A percentile compares a stretch with the other conserved stretches of the same genome.
Evolutionary conservation across 371 early-diverging fungal genomes (phyloP).

Genomic region (Encephalitozoon cuniculi): DNA sequence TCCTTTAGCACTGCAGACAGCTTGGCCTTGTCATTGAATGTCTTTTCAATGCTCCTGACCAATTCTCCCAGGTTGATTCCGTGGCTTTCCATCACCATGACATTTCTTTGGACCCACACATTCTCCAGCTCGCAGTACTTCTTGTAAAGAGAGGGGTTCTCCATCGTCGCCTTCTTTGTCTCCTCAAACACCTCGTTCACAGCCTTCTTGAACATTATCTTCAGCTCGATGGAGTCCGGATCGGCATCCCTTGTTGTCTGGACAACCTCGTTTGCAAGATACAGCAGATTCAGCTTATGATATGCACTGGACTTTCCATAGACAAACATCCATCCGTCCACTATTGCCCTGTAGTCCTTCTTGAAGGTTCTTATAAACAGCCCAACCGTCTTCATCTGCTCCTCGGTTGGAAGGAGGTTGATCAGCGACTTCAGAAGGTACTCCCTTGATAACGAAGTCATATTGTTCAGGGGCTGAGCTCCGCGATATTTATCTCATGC

Average conservation of each 20-base stretch:
- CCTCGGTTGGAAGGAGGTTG: constrained; percentile 21
- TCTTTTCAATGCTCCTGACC: neutral
- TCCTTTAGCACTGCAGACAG: neutral
- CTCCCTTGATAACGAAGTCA: constrained; percentile 26
- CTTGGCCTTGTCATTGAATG: neutral
- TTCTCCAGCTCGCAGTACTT: constrained; percentile 41
- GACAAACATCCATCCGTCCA: constrained; percentile 27
- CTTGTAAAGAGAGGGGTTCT: constrained; percentile 15
- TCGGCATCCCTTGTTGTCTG: constrained; percentile 30
- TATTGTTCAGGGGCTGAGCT: neutral
- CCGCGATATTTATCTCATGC: neutral
- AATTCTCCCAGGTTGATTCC: neutral
- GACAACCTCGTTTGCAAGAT: constrained; percentile 50
- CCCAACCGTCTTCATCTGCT: constrained; percentile 31
- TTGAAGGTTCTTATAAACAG: constrained; percentile 44
- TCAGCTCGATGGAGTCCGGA: neutral
- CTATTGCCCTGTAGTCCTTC: constrained; percentile 37
- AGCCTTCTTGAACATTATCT: constrained; percentile 11
- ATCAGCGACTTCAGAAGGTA: constrained; percentile 34
- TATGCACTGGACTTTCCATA: constrained; percentile 32
- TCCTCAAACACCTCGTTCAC: constrained; percentile 21
- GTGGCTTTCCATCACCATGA: constrained; percentile 16
- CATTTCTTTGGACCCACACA: constrained; percentile 43
- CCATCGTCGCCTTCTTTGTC: constrained; percentile 3
- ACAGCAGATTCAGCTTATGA: constrained; percentile 42